Evolutionary conservation across 2,329 filamentous ascomycete genomes (phyloP).

Genomic region (Monilinia laxa): DNA sequence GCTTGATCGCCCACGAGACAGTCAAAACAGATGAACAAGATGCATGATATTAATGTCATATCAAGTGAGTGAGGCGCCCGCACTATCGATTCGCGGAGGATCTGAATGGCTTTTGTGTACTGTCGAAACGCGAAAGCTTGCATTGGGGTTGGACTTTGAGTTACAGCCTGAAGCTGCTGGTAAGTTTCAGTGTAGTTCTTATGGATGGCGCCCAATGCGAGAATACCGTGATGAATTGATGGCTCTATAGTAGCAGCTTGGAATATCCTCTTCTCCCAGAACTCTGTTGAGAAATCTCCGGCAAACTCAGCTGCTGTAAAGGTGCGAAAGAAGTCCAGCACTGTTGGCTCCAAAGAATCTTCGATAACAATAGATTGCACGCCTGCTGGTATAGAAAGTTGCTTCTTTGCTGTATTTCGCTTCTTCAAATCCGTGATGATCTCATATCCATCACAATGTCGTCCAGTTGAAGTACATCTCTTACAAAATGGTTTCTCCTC

Average conservation of each 20-base stretch:
- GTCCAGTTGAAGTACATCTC: conserved; percentile 37
- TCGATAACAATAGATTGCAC: conserved; percentile 16
- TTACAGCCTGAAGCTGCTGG: conserved; percentile 44
- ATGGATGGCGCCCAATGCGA: conserved; percentile 38
- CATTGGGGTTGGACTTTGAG: conserved; percentile 22
- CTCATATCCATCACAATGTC: conserved; percentile 39
- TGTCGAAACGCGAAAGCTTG: conserved; percentile 54
- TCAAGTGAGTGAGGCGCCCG: conserved; percentile 32
- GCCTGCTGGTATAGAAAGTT: neutral
- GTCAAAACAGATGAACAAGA: conserved; percentile 66
- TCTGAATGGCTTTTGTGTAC: conserved; percentile 56
- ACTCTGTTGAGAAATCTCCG: conserved; percentile 34
- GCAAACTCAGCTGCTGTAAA: conserved; percentile 33
- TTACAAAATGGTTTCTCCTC: conserved; percentile 39
- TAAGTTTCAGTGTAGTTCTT: conserved; percentile 42
- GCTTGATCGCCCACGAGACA: conserved; percentile 35
- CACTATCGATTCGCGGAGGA: conserved; percentile 34
- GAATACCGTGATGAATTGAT: conserved; percentile 35
- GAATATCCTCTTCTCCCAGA: conserved; percentile 34
- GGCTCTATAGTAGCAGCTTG: conserved; percentile 33
- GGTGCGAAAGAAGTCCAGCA: conserved; percentile 33
- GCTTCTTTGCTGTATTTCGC: neutral
- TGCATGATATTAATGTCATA: conserved; percentile 58
- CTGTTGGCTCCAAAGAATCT: conserved; percentile 32
- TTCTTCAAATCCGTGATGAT: conserved; percentile 11